Evolutionary conservation across 1,284 basidiomycete genomes (phyloP), one percentile per base, ranked within the genome.

Genomic region (Polyporus tsugae): DNA sequence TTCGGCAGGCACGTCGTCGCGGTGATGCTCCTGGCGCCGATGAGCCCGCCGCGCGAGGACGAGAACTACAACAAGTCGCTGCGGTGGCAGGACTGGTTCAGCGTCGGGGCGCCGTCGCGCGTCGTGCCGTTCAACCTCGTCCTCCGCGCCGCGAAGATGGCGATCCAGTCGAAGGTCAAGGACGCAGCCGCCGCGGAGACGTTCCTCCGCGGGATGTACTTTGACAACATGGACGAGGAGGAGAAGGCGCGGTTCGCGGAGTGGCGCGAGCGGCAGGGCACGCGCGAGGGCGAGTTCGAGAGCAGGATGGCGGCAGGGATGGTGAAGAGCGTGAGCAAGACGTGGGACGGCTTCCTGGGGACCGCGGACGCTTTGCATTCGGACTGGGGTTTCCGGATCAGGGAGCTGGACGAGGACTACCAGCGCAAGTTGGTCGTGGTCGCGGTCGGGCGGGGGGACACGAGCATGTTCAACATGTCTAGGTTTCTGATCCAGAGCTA

Each of bases 331-430:
- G 84, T 88, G 17, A 78, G 80, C 22, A 80, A 75, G 41, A 80
- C 84, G 62, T 89, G 87, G 87, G 82, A 82, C 62, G 89, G 88
- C 2, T 87, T 87, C 72, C 76, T 84, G 70, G 83, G 85, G 62
- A 74, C 82, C 59, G 68, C 82, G 6, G 73, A 78, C 33, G 77
- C 86, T 52, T 77, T 86, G 62, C 85, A 88, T 60, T 83, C 83
- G 33, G 85, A 85, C 67, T 90, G 89, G 89, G 86, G 83, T 39
- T 86, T 86, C 69, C 73, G 72, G 38, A 85, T 85, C 9, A 76
- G 78, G 39, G 70, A 72, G 6, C 75, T 87, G 60, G 83, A 87
- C 70, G 83, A 81, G 52, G 81, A 80, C n/a, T 83, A 86, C 69
- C 76, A 80, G 53, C 78, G 75, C 60, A 82, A 82, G 42, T 82